A percentile compares a stretch with the other conserved stretches of the same genome.
Evolutionary conservation across 768 basidiomycete genomes (phyloP).

Genomic region (Russula sp.): DNA sequence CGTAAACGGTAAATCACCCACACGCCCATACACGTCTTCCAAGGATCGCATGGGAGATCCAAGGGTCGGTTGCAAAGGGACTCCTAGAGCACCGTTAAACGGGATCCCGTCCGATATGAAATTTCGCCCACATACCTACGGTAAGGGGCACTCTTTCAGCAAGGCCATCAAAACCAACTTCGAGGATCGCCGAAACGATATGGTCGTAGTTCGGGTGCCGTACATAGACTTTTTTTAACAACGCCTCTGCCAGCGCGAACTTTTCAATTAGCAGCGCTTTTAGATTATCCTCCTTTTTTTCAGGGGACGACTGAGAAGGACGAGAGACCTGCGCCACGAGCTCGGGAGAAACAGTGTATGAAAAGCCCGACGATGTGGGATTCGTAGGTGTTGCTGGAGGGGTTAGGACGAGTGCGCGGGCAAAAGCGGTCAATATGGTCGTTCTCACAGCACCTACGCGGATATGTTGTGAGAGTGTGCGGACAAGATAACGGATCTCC

Average conservation of each 20-base stretch:
- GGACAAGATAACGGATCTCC: slow-evolving; percentile 79
- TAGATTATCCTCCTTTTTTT: slow-evolving; percentile 35
- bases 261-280: slow-evolving; percentile 42
- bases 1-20: slow-evolving; percentile 64
- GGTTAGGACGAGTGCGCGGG: slow-evolving; percentile 70
- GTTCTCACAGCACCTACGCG: slow-evolving; percentile 87
- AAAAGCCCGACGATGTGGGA: slow-evolving; percentile 31
- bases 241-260: slow-evolving; percentile 56
- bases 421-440: slow-evolving; percentile 75
- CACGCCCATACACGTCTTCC: slow-evolving; percentile 73
- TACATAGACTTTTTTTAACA: slow-evolving; percentile 70
- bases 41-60: slow-evolving; percentile 85
- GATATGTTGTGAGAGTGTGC: slow-evolving; percentile 69
- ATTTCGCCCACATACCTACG: slow-evolving; percentile 52
- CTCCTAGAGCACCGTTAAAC: slow-evolving; percentile 45
- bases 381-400: slow-evolving; percentile 38
- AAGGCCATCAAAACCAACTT: slow-evolving; percentile 59
- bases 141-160: slow-evolving; percentile 59
- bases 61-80: slow-evolving; percentile 82
- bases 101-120: slow-evolving; percentile 11
- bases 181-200: slow-evolving; percentile 58
- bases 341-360: slow-evolving; percentile 37
- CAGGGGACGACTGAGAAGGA: slow-evolving; percentile 33
- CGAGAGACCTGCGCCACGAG: slow-evolving; percentile 35
- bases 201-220: slow-evolving; percentile 75